These are phyloP conservation scores for Bimuria novae-zelandiae DNA, from an alignment of 2,329 filamentous ascomycete species.

Conservation along the genomic window DNA sequence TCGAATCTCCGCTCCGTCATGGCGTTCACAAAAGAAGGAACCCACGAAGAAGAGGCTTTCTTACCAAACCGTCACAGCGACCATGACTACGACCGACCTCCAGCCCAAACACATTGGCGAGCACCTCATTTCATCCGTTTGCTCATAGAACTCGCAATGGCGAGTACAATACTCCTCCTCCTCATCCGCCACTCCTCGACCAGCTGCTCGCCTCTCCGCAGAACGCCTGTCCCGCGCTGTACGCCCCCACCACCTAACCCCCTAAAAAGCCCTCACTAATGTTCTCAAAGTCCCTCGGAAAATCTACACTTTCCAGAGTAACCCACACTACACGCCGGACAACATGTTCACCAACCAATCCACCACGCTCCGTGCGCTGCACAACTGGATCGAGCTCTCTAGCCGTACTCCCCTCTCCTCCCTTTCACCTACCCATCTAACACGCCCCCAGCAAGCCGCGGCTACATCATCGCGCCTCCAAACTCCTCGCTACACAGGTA, in stretches of 20 bases:
- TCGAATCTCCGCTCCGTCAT: not conserved
- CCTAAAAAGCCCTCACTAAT: not conserved
- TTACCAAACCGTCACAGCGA: not conserved
- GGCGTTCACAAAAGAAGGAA: not conserved
- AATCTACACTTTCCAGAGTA: conserved; percentile 26
- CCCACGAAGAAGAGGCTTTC: conserved; percentile 4
- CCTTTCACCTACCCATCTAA: not conserved
- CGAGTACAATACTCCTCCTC: not conserved
- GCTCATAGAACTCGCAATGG: conserved; percentile 2
- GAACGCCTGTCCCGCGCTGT: not conserved
- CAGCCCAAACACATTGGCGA: not conserved
- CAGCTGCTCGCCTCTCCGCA: not conserved
- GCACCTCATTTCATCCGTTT: not conserved
- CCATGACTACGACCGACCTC: not conserved
- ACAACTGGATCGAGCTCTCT: conserved; percentile 30
- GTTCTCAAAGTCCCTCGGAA: conserved; percentile 21
- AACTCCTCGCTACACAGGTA: too few relatives aligned
- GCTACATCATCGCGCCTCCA: conserved; percentile 20
- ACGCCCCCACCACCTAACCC: not conserved
- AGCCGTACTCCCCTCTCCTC: conserved; percentile 8
- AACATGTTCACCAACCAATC: conserved; percentile 31
- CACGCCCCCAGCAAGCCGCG: conserved; percentile 18
- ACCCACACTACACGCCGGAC: conserved; percentile 23
- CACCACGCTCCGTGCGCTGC: conserved; percentile 24
- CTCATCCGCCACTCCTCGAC: not conserved